Evolutionary conservation across 495 filamentous ascomycete genomes (phyloP).

Genomic region (Xylaria bambusicola): DNA sequence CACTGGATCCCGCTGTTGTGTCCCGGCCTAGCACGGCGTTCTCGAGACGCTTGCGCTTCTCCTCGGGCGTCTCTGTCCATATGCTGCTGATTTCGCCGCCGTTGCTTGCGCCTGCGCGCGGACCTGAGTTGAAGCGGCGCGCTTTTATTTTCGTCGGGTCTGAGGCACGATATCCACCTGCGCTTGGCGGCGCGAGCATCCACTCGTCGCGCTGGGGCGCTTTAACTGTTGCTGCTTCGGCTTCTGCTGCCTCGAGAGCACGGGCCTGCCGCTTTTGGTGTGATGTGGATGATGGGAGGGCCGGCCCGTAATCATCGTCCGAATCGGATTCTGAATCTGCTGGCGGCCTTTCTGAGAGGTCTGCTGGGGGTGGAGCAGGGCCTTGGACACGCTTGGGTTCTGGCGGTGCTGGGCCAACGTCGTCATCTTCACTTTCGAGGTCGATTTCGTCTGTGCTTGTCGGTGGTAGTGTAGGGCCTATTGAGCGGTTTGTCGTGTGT

Average conservation of each 20-base stretch:
- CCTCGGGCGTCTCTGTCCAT: conserved; percentile 91
- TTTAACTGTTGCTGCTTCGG: conserved; percentile 27
- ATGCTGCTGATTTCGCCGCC: conserved; percentile 58
- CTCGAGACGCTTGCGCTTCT: conserved; percentile 77
- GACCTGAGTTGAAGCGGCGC: conserved; percentile 80
- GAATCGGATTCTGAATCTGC: conserved; percentile 32
- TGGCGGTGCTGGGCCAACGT: conserved; percentile 26
- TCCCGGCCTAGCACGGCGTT: conserved; percentile 82
- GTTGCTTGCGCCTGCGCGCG: conserved; percentile 34
- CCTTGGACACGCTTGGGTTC: conserved; percentile 40
- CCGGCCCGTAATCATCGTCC: conserved; percentile 68
- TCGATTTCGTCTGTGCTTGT: conserved; percentile 29
- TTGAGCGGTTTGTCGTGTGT: conserved; percentile 19
- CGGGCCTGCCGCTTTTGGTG: conserved; percentile 27
- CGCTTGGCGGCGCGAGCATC: conserved; percentile 86
- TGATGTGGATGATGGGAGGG: conserved; percentile 59
- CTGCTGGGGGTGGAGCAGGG: conserved; percentile 46
- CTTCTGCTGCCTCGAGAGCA: conserved; percentile 22
- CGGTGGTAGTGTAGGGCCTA: conserved; percentile 40
- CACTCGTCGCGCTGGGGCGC: conserved; percentile 73
- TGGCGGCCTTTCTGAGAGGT: conserved; percentile 43
- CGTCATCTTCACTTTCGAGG: conserved; percentile 24
- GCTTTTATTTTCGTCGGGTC: conserved; percentile 83
- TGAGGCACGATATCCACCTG: conserved; percentile 60
- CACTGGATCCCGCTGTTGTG: background rate